Conservation (phyloP, 2,329 filamentous ascomycete genomes). For the Alternaria sp. region DNA sequence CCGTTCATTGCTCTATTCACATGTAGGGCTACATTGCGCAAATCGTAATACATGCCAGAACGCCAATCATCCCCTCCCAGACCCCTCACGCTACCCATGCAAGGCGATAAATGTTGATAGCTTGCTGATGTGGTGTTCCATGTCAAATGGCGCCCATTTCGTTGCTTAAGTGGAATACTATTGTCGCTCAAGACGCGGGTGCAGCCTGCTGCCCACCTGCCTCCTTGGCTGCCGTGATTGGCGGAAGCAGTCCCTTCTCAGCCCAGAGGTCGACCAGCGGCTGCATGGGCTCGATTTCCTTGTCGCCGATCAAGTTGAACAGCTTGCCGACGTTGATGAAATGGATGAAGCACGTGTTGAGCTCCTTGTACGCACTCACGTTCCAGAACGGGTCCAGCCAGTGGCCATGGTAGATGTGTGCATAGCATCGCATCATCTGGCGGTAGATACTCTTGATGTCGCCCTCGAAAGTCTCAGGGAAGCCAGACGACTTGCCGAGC, state of each 20-base stretch:
- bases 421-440: constrained; percentile 62
- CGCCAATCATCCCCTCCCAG: constrained; percentile 7
- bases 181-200: constrained; percentile 13
- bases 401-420: constrained; percentile 60
- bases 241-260: constrained; percentile 82
- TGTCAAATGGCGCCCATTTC: constrained; percentile 14
- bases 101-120: constrained; percentile 14
- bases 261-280: constrained; percentile 91
- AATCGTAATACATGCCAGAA: constrained; percentile 13
- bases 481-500: constrained; percentile 87
- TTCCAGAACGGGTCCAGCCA: constrained; percentile 60
- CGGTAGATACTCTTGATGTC: constrained; percentile 77
- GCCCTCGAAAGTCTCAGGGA: constrained; percentile 61
- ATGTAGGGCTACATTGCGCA: constrained; percentile 5
- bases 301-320: constrained; percentile 77
- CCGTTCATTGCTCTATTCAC: constrained; percentile 8
- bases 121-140: constrained; percentile 9
- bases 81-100: constrained; percentile 12
- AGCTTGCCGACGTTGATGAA: constrained; percentile 73
- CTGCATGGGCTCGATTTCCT: constrained; percentile 95
- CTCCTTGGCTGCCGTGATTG: constrained; percentile 27
- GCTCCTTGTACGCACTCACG: constrained; percentile 55
- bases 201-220: constrained; percentile 26
- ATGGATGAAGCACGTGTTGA: constrained; percentile 62
- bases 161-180: neutral